A percentile compares a stretch with the other conserved stretches of the same genome.
Conservation (phyloP, 768 basidiomycete species). For the Tylopilus balloui region DNA sequence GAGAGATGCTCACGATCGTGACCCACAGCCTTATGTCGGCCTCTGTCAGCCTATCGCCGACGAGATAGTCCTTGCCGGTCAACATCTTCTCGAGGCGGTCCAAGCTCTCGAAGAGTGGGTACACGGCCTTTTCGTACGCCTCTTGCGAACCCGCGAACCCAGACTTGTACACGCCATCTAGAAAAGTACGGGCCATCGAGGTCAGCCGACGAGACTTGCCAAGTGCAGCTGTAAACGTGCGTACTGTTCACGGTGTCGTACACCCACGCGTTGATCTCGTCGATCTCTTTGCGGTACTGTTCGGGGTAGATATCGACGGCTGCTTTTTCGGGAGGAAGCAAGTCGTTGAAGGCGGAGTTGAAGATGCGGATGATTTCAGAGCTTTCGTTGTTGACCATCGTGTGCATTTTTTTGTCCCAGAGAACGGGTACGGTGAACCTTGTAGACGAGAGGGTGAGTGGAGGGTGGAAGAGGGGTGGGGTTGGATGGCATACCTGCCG, state of each 20-base stretch:
- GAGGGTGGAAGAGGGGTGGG: no score
- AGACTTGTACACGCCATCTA: slow-evolving; percentile 83
- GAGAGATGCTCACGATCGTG: slow-evolving; percentile 62
- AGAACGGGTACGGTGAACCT: slow-evolving; percentile 87
- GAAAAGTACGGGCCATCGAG: not conserved
- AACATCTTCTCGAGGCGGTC: slow-evolving; percentile 79
- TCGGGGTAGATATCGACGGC: slow-evolving; percentile 76
- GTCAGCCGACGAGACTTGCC: not conserved
- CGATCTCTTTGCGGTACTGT: slow-evolving; percentile 68
- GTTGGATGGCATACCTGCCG: slow-evolving; percentile 61
- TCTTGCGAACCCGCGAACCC: slow-evolving; percentile 82
- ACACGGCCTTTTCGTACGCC: slow-evolving; percentile 78
- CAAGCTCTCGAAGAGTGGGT: slow-evolving; percentile 69
- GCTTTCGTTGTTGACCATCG: slow-evolving; percentile 94
- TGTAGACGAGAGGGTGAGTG: not conserved
- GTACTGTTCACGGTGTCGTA: slow-evolving; percentile 81
- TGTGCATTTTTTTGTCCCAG: slow-evolving; percentile 86
- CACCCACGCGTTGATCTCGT: slow-evolving; percentile 80
- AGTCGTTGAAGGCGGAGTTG: slow-evolving; percentile 78
- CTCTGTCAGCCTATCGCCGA: slow-evolving; percentile 81
- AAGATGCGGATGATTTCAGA: slow-evolving; percentile 94
- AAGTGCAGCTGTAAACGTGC: slow-evolving; percentile 21
- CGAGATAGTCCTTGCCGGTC: slow-evolving; percentile 73
- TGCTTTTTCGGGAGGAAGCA: slow-evolving; percentile 62
- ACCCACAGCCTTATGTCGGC: slow-evolving; percentile 86